phyloP scores from a whole-genome alignment of 306 rosid species.

The Lotus japonicus region DNA sequence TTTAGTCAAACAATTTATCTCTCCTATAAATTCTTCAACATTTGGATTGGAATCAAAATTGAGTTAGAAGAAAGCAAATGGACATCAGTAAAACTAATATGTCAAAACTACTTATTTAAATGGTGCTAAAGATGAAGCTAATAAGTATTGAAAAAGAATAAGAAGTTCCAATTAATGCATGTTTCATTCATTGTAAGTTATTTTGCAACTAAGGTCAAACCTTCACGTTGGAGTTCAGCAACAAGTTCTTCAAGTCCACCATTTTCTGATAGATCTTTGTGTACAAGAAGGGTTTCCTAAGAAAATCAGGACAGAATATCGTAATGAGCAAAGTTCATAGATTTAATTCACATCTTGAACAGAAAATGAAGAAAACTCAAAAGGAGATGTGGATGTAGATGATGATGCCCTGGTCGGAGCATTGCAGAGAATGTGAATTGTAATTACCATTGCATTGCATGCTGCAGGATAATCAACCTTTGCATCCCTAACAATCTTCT shows the following conservation, averaged over 20 bases:
- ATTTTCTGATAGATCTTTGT: slow-evolving; percentile 50
- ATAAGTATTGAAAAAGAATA: neutral
- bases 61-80: no score
- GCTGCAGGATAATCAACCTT: slow-evolving; percentile 80
- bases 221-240: slow-evolving; percentile 53
- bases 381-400: neutral
- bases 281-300: slow-evolving; percentile 90
- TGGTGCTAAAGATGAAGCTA: neutral
- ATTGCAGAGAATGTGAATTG: neutral
- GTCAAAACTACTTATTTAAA: no score
- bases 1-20: no score
- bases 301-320: slow-evolving; percentile 19
- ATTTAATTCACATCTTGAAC: neutral
- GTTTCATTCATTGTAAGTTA: neutral
- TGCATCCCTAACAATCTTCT: slow-evolving; percentile 64
- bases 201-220: slow-evolving; percentile 29
- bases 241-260: slow-evolving; percentile 39
- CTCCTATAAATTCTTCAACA: no score
- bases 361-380: neutral
- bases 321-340: neutral
- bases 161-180: neutral
- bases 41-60: no score
- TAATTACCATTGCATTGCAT: slow-evolving; percentile 77
- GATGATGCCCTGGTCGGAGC: no score
- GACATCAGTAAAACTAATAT: no score